A percentile compares a stretch with the other conserved stretches of the same genome.
Evolutionary conservation across 768 basidiomycete genomes (phyloP).

Genomic region (Kwoniella mangroviensis): DNA sequence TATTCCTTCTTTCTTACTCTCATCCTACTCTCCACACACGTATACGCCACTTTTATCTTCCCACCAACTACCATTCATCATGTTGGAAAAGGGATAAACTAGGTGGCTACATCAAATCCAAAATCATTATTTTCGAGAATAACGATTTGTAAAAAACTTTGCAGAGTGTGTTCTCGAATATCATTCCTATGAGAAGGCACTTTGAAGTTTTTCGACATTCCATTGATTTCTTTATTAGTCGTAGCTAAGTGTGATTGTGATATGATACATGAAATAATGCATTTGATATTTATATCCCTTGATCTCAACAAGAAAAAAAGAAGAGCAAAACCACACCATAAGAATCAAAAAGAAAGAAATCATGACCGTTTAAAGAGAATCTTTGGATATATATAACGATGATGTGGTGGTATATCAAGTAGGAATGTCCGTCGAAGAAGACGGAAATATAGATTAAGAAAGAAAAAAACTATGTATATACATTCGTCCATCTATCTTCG

Average conservation of each 20-base stretch:
- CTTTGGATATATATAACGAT: no score
- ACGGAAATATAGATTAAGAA: no score
- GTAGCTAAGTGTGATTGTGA: neutral
- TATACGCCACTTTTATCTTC: slow-evolving; percentile 48
- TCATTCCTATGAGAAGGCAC: neutral
- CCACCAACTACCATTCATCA: slow-evolving; percentile 27
- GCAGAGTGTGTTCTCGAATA: slow-evolving; percentile 19
- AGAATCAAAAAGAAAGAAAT: neutral
- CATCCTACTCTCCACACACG: neutral
- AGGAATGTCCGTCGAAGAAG: no score
- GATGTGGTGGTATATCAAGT: no score
- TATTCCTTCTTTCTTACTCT: neutral
- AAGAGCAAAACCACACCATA: neutral
- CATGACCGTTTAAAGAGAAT: neutral
- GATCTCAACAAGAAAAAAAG: neutral
- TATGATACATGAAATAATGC: neutral
- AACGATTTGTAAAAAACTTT: neutral
- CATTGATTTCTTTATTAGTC: neutral
- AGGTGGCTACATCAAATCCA: slow-evolving; percentile 46
- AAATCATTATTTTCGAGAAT: slow-evolving; percentile 14
- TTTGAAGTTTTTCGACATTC: slow-evolving; percentile 21
- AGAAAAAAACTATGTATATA: no score
- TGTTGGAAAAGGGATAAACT: slow-evolving; percentile 48
- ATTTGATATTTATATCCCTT: neutral
- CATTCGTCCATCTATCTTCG: no score